These are phyloP conservation scores for Talaromyces thailandensis DNA, from an alignment of 495 filamentous ascomycete species.

Conservation along the genomic window DNA sequence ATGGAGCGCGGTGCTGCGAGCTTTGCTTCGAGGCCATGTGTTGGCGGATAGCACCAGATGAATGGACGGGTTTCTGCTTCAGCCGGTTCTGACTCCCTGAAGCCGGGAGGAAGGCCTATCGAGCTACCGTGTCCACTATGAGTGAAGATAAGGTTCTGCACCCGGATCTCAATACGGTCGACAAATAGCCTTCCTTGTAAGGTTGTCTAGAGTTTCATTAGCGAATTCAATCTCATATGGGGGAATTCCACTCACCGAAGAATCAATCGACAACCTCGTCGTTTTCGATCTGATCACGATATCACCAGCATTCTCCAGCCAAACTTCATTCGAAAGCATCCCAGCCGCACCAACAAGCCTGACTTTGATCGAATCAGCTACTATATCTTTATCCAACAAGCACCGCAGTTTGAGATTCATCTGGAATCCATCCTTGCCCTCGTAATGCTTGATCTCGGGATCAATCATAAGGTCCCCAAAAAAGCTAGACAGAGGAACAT, in stretches of 20 bases:
- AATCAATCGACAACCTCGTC: slow-evolving; percentile 31
- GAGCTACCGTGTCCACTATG: slow-evolving; percentile 23
- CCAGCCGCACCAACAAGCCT: slow-evolving; percentile 42
- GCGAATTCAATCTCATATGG: slow-evolving; percentile 13
- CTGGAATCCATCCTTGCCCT: slow-evolving; percentile 70
- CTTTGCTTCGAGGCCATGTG: slow-evolving; percentile 39
- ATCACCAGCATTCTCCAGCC: slow-evolving; percentile 28
- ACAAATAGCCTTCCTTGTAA: slow-evolving; percentile 69
- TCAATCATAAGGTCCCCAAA: slow-evolving; percentile 65
- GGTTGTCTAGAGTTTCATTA: slow-evolving; percentile 34
- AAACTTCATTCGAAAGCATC: slow-evolving; percentile 29
- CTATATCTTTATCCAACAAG: slow-evolving; percentile 61
- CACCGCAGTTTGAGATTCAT: slow-evolving; percentile 62
- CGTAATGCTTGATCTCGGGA: slow-evolving; percentile 58
- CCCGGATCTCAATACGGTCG: slow-evolving; percentile 59
- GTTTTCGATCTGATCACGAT: slow-evolving; percentile 28
- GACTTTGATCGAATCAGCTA: slow-evolving; percentile 56
- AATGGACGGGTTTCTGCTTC: slow-evolving; percentile 28
- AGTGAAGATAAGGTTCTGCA: slow-evolving; percentile 59
- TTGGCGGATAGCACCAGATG: slow-evolving; percentile 43
- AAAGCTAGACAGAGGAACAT: slow-evolving; percentile 59
- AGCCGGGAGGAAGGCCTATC: slow-evolving; percentile 25
- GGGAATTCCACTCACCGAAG: slow-evolving; percentile 19
- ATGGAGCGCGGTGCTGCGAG: slow-evolving; percentile 39
- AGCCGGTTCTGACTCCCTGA: slow-evolving; percentile 31